A percentile compares a stretch with the other conserved stretches of the same genome.
These are phyloP conservation scores for Casaregolazyma lundiana DNA, from an alignment of 1,139 yeast genomes.

Conservation along the genomic window DNA sequence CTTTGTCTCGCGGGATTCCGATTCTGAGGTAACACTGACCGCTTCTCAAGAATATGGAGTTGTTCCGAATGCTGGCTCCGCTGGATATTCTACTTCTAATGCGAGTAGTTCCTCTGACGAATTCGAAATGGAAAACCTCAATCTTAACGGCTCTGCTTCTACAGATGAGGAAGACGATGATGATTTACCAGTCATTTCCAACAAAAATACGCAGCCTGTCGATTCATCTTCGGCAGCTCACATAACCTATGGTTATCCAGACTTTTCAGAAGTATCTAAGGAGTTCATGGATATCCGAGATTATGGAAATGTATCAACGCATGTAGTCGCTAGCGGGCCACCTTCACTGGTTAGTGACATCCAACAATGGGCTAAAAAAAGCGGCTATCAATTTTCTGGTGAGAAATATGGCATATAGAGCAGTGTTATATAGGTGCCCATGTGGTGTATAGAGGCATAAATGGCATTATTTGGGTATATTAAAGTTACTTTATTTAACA, in stretches of 20 bases:
- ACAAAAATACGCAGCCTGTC: neutral
- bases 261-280: constrained; percentile 18
- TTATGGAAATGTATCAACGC: constrained; percentile 36
- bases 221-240: neutral
- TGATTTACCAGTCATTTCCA: neutral
- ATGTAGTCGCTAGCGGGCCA: constrained; percentile 77
- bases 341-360: constrained; percentile 46
- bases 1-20: constrained; percentile 11
- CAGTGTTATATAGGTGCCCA: too few relatives aligned
- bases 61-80: neutral
- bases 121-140: neutral
- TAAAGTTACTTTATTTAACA: too few relatives aligned
- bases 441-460: too few relatives aligned
- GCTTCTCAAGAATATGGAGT: neutral
- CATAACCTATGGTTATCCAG: constrained; percentile 30
- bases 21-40: neutral
- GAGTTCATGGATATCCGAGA: constrained; percentile 17
- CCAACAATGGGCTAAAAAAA: constrained; percentile 39
- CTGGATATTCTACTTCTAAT: neutral
- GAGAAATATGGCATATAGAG: constrained; percentile 35
- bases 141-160: neutral
- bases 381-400: constrained; percentile 39
- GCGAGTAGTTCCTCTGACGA: neutral
- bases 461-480: too few relatives aligned
- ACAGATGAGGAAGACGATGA: neutral